These are phyloP conservation scores for Cladophialophora bantiana DNA, from an alignment of 2,329 filamentous ascomycete species.

Conservation along the genomic window DNA sequence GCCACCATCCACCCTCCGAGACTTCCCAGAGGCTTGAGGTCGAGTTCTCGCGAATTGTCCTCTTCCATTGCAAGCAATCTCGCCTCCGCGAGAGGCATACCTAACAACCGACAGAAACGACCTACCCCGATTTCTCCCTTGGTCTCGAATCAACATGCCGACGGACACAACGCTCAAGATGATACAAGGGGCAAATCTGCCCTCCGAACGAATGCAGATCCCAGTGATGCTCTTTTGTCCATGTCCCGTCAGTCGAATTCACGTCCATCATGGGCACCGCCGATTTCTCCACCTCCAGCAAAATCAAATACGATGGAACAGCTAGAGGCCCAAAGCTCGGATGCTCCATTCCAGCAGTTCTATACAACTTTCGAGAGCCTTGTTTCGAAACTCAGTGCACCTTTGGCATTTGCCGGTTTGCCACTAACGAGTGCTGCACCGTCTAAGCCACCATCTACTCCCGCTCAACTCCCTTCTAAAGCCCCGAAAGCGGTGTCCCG, in stretches of 20 bases:
- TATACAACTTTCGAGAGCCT: conserved; percentile 90
- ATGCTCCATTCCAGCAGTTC: conserved; percentile 87
- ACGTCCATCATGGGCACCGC: conserved; percentile 39
- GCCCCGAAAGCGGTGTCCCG: conserved; percentile 25
- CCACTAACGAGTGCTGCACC: conserved; percentile 66
- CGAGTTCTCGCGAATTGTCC: conserved; percentile 70
- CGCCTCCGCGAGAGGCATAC: conserved; percentile 83
- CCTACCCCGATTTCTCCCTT: conserved; percentile 74
- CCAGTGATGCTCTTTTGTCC: conserved; percentile 17
- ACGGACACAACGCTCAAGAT: conserved; percentile 69
- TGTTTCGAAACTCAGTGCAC: conserved; percentile 86
- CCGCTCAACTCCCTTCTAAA: conserved; percentile 18
- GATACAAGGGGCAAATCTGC: conserved; percentile 18
- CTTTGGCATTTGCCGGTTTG: conserved; percentile 89
- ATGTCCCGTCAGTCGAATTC: conserved; percentile 21
- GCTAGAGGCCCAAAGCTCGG: conserved; percentile 50
- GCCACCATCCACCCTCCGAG: conserved; percentile 49
- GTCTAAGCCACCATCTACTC: conserved; percentile 28
- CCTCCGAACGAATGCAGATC: conserved; percentile 21
- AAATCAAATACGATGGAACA: conserved; percentile 44
- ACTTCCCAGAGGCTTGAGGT: conserved; percentile 50
- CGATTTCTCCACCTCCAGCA: conserved; percentile 43
- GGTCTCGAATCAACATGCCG: conserved; percentile 74
- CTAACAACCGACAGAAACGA: conserved; percentile 54
- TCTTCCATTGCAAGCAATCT: conserved; percentile 89